Evolutionary conservation across 345 rosid genomes (phyloP).

Genomic region (Anastatica hierochuntica): DNA sequence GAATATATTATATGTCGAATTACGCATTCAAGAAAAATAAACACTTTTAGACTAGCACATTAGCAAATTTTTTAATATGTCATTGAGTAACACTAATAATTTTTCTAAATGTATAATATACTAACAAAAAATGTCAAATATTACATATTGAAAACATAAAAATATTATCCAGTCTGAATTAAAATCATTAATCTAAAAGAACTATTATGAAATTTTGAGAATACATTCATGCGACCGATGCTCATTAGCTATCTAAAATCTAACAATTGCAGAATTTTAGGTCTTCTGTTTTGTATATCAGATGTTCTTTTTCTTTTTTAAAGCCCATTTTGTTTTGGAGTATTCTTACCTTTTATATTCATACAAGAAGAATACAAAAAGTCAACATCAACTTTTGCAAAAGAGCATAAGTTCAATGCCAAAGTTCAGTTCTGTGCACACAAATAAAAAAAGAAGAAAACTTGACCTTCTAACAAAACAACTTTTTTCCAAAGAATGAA

Average conservation of each 20-base stretch:
- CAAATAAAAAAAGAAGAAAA: conserved; percentile 19
- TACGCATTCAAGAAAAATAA: too few relatives aligned
- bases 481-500: neutral
- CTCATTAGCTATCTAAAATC: conserved; percentile 18
- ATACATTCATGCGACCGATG: conserved; percentile 2
- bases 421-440: conserved; percentile 8
- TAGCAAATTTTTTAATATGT: too few relatives aligned
- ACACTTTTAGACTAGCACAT: too few relatives aligned
- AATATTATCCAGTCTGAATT: neutral
- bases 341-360: conserved; percentile 1
- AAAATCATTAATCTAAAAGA: neutral
- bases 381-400: conserved; percentile 25
- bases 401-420: neutral
- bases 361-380: conserved; percentile 15
- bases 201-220: neutral
- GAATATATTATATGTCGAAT: too few relatives aligned
- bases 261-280: conserved; percentile 19
- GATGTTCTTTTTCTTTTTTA: conserved; percentile 18
- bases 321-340: conserved; percentile 13
- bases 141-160: neutral
- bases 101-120: neutral
- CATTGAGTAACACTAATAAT: neutral
- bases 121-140: too few relatives aligned
- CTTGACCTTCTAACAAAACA: neutral
- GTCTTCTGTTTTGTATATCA: conserved; percentile 22